Base-by-base conservation (phyloP, 2,329 filamentous ascomycete species). In the Pestalotiopsis sp. region DNA sequence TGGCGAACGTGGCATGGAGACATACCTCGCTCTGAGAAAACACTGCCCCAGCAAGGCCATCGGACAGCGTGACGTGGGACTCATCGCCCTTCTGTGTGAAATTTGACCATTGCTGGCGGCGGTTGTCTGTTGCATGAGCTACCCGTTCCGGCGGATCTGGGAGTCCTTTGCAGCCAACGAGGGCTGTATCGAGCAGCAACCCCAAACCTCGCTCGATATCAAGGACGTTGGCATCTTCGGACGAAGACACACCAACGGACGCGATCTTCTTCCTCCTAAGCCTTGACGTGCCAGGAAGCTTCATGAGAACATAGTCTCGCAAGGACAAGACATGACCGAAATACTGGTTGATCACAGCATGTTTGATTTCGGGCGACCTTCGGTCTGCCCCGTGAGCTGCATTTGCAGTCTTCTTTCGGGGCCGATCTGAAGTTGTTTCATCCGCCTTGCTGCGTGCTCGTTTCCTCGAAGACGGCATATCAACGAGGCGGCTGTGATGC, bases 341-440 rank as follows among this genome's bases (percentile, higher is more conserved):
- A 79, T 91, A 92, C 69, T 86, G 85, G 59, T 84, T 84, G 67
- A 97, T 83, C 40, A 96, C 85, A 66, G 88, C 87, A 75, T 93
- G 90, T 57, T 76, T 73, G 73, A 80, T 61, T 79, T 14, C 39
- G 4, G n/a, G 39, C n/a, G 63, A 10, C 38, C 17, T 57, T 13
- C 17, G 39, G 40, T 14, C 48, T 26, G 5, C 24, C 55, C n/a
- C 24, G n/a, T 55, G 60, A 20, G 39, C 26, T 13, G 55, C 10
- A 3, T 24, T 14, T 20, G 13, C 20, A 3, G 17, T 6, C 35
- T 60, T 66, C 40, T 62, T 66, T 11, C 20, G 35, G 3, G 60
- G 14, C n/a, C 24, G 59, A 11, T 38, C 26, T 17, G 26, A 6
- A 22, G 2, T 52, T 26, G 30, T 10, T 10, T 55, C 38, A 22